Conservation (phyloP, 441 rosid species). For the Cnidoscolus chayamansa region DNA sequence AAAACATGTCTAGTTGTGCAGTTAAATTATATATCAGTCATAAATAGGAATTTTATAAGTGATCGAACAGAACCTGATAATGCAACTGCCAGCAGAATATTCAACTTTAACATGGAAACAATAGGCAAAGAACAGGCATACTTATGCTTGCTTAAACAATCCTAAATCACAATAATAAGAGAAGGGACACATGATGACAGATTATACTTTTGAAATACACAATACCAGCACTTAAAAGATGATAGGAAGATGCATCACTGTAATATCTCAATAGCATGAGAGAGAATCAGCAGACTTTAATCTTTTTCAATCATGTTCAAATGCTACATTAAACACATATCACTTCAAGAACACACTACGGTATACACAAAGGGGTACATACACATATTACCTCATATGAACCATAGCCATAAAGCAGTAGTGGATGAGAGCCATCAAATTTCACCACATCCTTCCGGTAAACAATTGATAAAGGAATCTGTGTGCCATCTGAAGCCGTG, state of each 20-base stretch:
- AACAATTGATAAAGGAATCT: slow-evolving; percentile 76
- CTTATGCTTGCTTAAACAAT: too few species aligned
- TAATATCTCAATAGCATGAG: background rate
- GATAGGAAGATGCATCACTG: background rate
- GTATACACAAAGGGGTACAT: background rate
- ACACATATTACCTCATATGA: slow-evolving; percentile 75
- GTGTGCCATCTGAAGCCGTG: slow-evolving; percentile 72
- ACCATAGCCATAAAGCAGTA: slow-evolving; percentile 86
- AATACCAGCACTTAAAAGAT: background rate
- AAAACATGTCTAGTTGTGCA: too few species aligned
- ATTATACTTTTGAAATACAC: background rate
- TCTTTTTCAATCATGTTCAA: background rate
- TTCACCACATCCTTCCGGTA: slow-evolving; percentile 68
- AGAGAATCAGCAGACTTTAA: background rate
- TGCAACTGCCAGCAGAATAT: too few species aligned
- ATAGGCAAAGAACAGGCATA: too few species aligned
- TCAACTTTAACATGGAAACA: too few species aligned
- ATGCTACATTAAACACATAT: too few species aligned
- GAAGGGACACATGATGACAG: background rate
- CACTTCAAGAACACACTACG: too few species aligned
- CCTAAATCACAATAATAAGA: background rate
- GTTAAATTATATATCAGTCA: too few species aligned
- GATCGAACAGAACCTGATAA: too few species aligned
- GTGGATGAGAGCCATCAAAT: slow-evolving; percentile 78
- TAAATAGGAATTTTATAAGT: too few species aligned